Conservation (phyloP, 2,329 filamentous ascomycete species). For the Claviceps spartinae region DNA sequence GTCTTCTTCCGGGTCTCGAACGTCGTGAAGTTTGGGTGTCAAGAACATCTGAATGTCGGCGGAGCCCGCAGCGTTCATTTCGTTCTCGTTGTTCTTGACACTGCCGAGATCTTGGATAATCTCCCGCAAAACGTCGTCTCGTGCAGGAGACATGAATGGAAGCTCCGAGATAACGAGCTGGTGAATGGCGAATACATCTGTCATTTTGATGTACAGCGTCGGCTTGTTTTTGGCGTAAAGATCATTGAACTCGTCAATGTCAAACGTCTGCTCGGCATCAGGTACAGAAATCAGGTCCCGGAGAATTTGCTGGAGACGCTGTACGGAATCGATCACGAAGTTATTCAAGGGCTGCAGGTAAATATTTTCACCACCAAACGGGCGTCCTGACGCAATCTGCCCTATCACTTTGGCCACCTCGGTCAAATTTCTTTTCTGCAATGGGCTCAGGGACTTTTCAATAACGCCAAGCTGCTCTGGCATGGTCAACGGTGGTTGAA, state of each 20-base stretch:
- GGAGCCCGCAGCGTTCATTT: constrained; percentile 75
- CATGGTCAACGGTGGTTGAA: constrained; percentile 76
- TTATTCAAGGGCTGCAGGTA: constrained; percentile 91
- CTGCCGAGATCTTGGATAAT: constrained; percentile 88
- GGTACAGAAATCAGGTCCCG: constrained; percentile 67
- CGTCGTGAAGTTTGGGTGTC: constrained; percentile 76
- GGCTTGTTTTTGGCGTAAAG: constrained; percentile 93
- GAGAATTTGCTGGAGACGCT: constrained; percentile 64
- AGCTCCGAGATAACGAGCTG: constrained; percentile 73
- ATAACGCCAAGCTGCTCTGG: constrained; percentile 90
- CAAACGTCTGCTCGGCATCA: constrained; percentile 81
- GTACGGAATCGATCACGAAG: constrained; percentile 75
- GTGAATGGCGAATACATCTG: constrained; percentile 93
- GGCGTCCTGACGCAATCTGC: constrained; percentile 74
- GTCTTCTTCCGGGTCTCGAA: constrained; percentile 85
- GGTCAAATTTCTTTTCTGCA: constrained; percentile 82
- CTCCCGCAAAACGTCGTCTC: constrained; percentile 81
- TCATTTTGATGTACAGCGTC: constrained; percentile 98
- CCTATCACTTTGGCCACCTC: constrained; percentile 86
- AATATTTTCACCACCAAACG: constrained; percentile 89
- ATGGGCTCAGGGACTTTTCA: constrained; percentile 73
- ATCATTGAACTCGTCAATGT: constrained; percentile 98
- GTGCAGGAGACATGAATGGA: constrained; percentile 57
- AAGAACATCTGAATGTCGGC: constrained; percentile 85
- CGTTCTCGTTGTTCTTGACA: constrained; percentile 90